A percentile compares a stretch with the other conserved stretches of the same genome.
Conservation (phyloP, 2,329 filamentous ascomycete genomes). For the Fusarium napiforme region DNA sequence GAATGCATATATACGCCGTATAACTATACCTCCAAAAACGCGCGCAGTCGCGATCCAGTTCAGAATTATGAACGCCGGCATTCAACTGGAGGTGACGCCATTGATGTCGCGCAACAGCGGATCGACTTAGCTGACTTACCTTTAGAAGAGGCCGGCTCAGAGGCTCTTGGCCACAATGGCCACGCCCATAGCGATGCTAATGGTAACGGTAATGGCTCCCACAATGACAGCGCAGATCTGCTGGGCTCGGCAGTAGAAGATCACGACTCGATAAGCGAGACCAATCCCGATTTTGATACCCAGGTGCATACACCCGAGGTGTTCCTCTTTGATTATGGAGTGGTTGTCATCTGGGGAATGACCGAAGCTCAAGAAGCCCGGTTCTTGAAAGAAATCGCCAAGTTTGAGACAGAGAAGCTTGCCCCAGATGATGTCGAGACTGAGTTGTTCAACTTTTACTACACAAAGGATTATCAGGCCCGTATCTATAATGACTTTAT, state of each 20-base stretch:
- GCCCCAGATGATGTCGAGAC: conserved; percentile 90
- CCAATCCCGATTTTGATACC: conserved; percentile 81
- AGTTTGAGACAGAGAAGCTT: conserved; percentile 93
- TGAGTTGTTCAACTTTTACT: conserved; percentile 99
- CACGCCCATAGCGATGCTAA: conserved; percentile 41
- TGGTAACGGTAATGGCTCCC: conserved; percentile 41
- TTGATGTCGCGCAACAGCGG: conserved; percentile 54
- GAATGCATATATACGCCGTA: conserved; percentile 98
- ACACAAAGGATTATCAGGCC: conserved; percentile 96
- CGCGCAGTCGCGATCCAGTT: conserved; percentile 50
- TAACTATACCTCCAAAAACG: conserved; percentile 70
- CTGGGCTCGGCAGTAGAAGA: conserved; percentile 51
- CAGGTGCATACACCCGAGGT: conserved; percentile 92
- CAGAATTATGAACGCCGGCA: conserved; percentile 74
- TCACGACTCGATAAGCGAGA: conserved; percentile 54
- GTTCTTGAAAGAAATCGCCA: conserved; percentile 92
- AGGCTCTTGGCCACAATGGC: conserved; percentile 42
- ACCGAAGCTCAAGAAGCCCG: conserved; percentile 86
- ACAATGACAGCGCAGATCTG: conserved; percentile 48
- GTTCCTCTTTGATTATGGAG: conserved; percentile 97
- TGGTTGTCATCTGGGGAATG: conserved; percentile 99
- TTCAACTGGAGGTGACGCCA: conserved; percentile 75
- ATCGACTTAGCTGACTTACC: conserved; percentile 74
- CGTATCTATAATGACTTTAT: conserved; percentile 99
- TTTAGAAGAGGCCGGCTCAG: conserved; percentile 48